Conservation (phyloP, 768 basidiomycete genomes). For the Tubosaeta sp. region DNA sequence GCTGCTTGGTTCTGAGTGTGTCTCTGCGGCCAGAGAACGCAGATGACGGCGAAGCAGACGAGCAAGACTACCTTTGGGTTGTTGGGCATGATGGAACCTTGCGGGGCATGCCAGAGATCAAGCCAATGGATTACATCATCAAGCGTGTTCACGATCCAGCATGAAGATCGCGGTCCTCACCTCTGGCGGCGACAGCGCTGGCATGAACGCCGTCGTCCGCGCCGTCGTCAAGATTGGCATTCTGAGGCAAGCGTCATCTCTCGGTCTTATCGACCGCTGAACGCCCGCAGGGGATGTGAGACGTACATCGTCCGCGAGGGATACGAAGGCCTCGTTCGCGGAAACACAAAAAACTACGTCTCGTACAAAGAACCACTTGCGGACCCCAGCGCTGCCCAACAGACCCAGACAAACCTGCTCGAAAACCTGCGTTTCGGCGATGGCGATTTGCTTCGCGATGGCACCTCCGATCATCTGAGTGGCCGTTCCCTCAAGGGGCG, state of each 20-base stretch:
- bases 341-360: constrained; percentile 47
- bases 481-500: constrained; percentile 81
- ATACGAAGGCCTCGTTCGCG: constrained; percentile 95
- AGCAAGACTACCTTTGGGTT: constrained; percentile 49
- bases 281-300: constrained; percentile 69
- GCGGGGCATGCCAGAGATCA: neutral
- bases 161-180: constrained; percentile 96
- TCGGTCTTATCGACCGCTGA: neutral
- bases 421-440: constrained; percentile 81
- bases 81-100: constrained; percentile 35
- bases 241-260: constrained; percentile 56
- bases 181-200: constrained; percentile 95
- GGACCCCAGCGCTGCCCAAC: constrained; percentile 19
- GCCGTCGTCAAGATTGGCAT: constrained; percentile 92
- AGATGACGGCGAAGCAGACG: constrained; percentile 49
- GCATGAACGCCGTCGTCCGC: constrained; percentile 95
- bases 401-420: constrained; percentile 40
- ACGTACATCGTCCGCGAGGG: constrained; percentile 96
- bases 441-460: constrained; percentile 70
- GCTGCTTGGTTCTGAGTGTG: constrained; percentile 1
- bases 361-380: constrained; percentile 27
- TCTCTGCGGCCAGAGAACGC: constrained; percentile 60
- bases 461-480: constrained; percentile 65
- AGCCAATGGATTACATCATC: neutral
- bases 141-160: too few relatives aligned